Evolutionary conservation across 2,329 filamentous ascomycete genomes (phyloP), one percentile per base, ranked within the genome.

Genomic region (Aureobasidium namibiae): DNA sequence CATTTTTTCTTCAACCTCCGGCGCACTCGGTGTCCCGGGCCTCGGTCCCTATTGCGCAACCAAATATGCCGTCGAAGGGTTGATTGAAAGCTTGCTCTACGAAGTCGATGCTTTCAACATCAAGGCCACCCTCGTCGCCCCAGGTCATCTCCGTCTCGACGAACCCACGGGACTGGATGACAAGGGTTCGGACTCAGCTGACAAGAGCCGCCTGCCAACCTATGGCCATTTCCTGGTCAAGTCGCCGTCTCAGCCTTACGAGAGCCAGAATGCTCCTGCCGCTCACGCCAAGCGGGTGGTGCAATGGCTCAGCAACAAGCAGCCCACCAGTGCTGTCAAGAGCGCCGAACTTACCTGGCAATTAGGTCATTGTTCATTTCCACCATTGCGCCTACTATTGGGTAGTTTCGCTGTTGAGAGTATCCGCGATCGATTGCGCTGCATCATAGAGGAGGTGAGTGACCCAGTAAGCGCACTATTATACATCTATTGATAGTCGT

Each of bases 41-140:
- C 75, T 97, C 6, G 92, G 92, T 0, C 92, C 92, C 0, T 97
- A 96, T 70, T 97, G 92, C 73, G 94, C 94, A 1, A 96, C 91
- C 16, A 99, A 97, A 72, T 97, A 96, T 73, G 94, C 94, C 0
- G 90, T 96, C 4, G 94, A 99, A 70, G 94, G 92, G 0, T 78
- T 99, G 57, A 91, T 97, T 66, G 94, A 99, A 73, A 92, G 90
- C 16, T 92, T 99, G 89, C 81, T 96, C 16, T 97, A 97, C 73
- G 94, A 99, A 71, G 87, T 95, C 38, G 92, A 96, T 64, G 77
- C 80, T 0, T 96, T 95, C 74, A 92, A 94, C 69, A 88, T 97
- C 72, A 96, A 95, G 73, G 90, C 90, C 0, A 96, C 92, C 2
- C 81, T 99, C 6, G 92, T 97, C 0, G 90, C 96, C 68, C 92